Evolutionary conservation across 306 rosid species (phyloP).

Genomic region (Castanea crenata): DNA sequence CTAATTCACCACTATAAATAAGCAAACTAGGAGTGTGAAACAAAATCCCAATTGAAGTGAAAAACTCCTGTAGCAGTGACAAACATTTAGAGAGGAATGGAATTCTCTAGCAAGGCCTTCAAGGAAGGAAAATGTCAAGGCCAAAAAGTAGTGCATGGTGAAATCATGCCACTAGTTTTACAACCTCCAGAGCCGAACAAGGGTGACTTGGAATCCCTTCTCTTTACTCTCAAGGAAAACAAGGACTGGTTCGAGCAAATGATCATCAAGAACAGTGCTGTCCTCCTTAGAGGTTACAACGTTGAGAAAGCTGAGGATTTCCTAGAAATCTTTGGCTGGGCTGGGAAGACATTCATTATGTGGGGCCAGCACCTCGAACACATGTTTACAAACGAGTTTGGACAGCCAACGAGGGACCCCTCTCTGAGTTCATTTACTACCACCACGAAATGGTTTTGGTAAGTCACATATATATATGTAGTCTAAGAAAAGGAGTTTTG

Average conservation of each 20-base stretch:
- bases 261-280: conserved; percentile 67
- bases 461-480: conserved; percentile 13
- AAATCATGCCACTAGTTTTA: conserved; percentile 66
- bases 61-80: conserved; percentile 5
- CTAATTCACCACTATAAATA: neutral
- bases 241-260: conserved; percentile 74
- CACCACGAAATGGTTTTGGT: conserved; percentile 98
- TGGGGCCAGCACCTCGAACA: conserved; percentile 84
- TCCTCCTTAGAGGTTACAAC: conserved; percentile 65
- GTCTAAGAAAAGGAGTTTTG: too few relatives aligned
- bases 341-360: conserved; percentile 79
- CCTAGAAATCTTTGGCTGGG: conserved; percentile 50
- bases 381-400: conserved; percentile 70
- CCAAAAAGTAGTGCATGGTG: conserved; percentile 70
- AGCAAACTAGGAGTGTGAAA: neutral
- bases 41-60: neutral
- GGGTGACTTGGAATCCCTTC: conserved; percentile 43
- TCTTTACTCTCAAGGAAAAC: conserved; percentile 39
- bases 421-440: conserved; percentile 73
- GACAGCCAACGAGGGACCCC: conserved; percentile 97
- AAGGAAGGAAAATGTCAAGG: conserved; percentile 73
- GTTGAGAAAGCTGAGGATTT: conserved; percentile 58
- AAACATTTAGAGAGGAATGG: conserved; percentile 32
- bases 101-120: conserved; percentile 51
- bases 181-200: conserved; percentile 42